Evolutionary conservation across 176 grass and related monocot species (phyloP).

Genomic region (Lolium rigidum): DNA sequence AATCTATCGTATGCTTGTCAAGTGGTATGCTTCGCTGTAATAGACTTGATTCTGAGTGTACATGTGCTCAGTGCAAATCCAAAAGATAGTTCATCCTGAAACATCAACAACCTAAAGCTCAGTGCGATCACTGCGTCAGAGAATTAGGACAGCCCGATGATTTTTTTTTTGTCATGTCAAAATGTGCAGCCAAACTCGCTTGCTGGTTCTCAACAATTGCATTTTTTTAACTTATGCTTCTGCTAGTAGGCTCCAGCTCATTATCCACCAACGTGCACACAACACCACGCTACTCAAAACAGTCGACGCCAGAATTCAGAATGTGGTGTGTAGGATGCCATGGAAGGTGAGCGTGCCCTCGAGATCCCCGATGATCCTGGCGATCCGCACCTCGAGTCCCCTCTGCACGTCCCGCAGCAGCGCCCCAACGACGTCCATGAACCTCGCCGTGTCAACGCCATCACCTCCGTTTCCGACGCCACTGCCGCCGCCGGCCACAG

Average conservation of each 20-base stretch:
- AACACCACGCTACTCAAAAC: conserved; percentile 1
- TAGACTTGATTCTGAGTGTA: background rate
- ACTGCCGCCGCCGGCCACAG: background rate
- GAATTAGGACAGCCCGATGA: background rate
- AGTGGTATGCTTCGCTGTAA: background rate
- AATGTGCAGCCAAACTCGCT: background rate
- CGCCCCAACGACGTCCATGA: conserved; percentile 66
- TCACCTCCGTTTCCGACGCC: background rate
- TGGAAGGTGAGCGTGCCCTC: conserved; percentile 85
- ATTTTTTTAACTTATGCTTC: no score
- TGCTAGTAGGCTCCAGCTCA: background rate
- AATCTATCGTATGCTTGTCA: background rate
- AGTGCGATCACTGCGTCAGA: background rate
- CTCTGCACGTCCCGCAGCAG: conserved; percentile 80
- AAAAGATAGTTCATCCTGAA: background rate
- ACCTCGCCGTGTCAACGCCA: conserved; percentile 63
- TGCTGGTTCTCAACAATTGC: background rate
- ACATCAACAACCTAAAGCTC: background rate
- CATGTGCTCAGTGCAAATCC: background rate
- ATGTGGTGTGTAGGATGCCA: conserved; percentile 65
- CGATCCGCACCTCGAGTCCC: conserved; percentile 79
- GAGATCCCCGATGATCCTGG: conserved; percentile 76
- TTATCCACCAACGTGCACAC: conserved; percentile 18
- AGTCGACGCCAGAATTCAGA: conserved; percentile 8
- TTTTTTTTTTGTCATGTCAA: background rate